Percentiles rank a stretch among this genome's conserved stretches.
These are phyloP conservation scores for Neurospora tetraspora DNA, from an alignment of 495 filamentous ascomycete genomes.

Conservation along the genomic window DNA sequence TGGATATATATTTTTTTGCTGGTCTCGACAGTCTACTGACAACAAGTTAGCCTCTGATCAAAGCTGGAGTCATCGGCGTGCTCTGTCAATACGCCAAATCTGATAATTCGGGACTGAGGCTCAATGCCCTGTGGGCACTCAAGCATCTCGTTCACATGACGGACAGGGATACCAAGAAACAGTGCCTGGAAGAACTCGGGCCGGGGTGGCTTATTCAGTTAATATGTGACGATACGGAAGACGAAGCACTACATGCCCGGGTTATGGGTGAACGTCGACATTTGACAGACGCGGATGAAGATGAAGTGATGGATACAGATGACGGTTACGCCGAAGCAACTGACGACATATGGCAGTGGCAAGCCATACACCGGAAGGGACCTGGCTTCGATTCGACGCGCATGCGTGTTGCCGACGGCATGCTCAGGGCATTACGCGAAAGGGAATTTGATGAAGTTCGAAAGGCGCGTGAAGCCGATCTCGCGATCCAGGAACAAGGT, in stretches of 20 bases:
- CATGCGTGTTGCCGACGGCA: constrained; percentile 36
- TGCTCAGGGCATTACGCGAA: constrained; percentile 43
- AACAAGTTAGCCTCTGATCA: constrained; percentile 51
- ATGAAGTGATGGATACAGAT: constrained; percentile 56
- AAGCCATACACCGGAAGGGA: constrained; percentile 5
- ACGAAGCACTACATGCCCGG: constrained; percentile 29
- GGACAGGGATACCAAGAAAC: constrained; percentile 58
- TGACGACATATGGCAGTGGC: constrained; percentile 11
- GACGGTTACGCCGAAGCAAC: constrained; percentile 17
- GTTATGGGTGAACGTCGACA: constrained; percentile 22
- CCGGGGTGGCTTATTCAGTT: constrained; percentile 71
- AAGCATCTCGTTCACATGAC: constrained; percentile 73
- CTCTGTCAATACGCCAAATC: constrained; percentile 81
- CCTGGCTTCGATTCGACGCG: constrained; percentile 11
- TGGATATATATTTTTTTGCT: constrained; percentile 4
- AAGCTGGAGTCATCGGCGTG: constrained; percentile 63
- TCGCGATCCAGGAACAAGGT: constrained; percentile 81
- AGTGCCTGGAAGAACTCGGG: constrained; percentile 64
- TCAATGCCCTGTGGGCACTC: constrained; percentile 84
- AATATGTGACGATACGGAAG: constrained; percentile 51
- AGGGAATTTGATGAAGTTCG: constrained; percentile 44
- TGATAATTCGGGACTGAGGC: constrained; percentile 55
- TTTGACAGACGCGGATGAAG: constrained; percentile 33
- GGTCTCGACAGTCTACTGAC: constrained; percentile 15
- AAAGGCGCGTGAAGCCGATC: constrained; percentile 64